Evolutionary conservation across 2,329 filamentous ascomycete genomes (phyloP).

Genomic region (Trichoderma sp.): DNA sequence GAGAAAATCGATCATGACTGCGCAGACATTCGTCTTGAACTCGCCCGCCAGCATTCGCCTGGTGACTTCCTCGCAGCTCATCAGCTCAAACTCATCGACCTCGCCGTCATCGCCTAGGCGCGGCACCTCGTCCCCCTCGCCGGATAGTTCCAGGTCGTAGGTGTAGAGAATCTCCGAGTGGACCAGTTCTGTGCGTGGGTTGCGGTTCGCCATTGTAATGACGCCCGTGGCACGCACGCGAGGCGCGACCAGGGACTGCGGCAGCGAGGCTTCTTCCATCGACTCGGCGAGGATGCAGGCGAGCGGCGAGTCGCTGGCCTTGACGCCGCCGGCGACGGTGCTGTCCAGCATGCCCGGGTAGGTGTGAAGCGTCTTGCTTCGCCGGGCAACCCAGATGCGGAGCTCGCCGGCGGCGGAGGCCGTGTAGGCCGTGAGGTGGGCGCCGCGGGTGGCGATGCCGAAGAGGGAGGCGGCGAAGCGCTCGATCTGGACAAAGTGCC

Average conservation of each 20-base stretch:
- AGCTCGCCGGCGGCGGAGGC: constrained; percentile 43
- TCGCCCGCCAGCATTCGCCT: constrained; percentile 63
- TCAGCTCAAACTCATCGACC: constrained; percentile 73
- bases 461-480: constrained; percentile 64
- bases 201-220: constrained; percentile 41
- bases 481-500: constrained; percentile 53
- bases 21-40: constrained; percentile 83
- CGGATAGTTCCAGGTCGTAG: constrained; percentile 70
- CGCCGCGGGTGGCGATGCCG: constrained; percentile 66
- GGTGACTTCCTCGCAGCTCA: constrained; percentile 62
- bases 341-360: constrained; percentile 78
- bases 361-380: constrained; percentile 67
- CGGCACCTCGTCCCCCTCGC: constrained; percentile 56
- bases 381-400: constrained; percentile 71
- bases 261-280: constrained; percentile 65
- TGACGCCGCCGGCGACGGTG: constrained; percentile 76
- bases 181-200: constrained; percentile 33
- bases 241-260: constrained; percentile 32
- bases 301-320: constrained; percentile 64
- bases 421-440: constrained; percentile 66
- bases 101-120: constrained; percentile 77
- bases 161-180: constrained; percentile 59
- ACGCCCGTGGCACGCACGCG: constrained; percentile 35
- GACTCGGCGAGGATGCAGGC: constrained; percentile 72
- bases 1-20: constrained; percentile 80